Evolutionary conservation across 2,329 filamentous ascomycete genomes (phyloP), one percentile per base, ranked within the genome.

Genomic region (Beauveria pseudobassiana): DNA sequence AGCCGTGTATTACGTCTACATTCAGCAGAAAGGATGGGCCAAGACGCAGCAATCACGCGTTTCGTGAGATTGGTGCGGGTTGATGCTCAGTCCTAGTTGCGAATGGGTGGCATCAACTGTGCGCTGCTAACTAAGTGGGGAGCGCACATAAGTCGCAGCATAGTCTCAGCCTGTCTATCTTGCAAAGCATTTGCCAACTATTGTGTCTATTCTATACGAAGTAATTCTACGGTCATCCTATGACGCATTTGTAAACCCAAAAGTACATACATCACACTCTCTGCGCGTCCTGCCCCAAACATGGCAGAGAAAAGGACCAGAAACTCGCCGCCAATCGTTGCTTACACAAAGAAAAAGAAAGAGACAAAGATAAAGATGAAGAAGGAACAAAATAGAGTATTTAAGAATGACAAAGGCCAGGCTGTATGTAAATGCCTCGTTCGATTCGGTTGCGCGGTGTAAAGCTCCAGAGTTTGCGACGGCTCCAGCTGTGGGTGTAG

Each of bases 281-380:
- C 20, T 20, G 5, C 45, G 24, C 9, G 46, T 38, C 43, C 50
- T 40, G 2, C 30, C 22, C 26, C n/a, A 12, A 24, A 24, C 14
- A 18, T 30, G 16, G 20, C 20, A 28, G 16, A 26, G 58, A 49
- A 54, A 43, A 22, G 48, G 51, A 51, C 18, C 26, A 24, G 12
- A 45, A 43, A 20, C 3, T 22, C 40, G 16, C 16, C 52, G 20
- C 16, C 34, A 8, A 18, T 16, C 16, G 40, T 10, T 24, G 20
- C 3, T 16, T 8, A 16, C 51, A 10, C 20, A 18, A 54, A 46
- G 42, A 48, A 14, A 52, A 62, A 52, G 63, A 55, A 63, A 62
- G 9, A 20, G 8, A 52, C 56, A 62, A 49, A 59, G 49, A 34
- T n/a, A 64, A 51, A 34, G 30, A 22, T 16, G 12, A 14, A 22